phyloP scores from a whole-genome alignment of 805 yeast genomes.

The Candida pini region DNA sequence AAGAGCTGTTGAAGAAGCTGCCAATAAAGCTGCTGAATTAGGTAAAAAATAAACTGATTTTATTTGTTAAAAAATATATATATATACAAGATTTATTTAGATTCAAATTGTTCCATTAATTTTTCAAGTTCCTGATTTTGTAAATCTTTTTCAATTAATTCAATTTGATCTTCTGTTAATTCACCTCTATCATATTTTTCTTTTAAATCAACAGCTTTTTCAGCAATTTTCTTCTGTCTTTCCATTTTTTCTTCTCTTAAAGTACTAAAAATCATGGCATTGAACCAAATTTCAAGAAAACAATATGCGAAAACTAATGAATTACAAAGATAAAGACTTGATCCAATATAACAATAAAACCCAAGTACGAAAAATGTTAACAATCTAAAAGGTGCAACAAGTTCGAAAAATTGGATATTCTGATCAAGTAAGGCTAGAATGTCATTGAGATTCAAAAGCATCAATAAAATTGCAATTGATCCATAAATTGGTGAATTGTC shows the following conservation, averaged over 20 bases:
- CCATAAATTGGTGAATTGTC: slow-evolving; percentile 37
- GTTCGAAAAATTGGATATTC: slow-evolving; percentile 46
- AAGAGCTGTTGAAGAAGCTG: slow-evolving; percentile 86
- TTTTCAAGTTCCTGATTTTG: slow-evolving; percentile 26
- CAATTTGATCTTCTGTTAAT: slow-evolving; percentile 14
- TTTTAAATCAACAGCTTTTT: slow-evolving; percentile 13
- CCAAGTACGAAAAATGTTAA: slow-evolving; percentile 44
- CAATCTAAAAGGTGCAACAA: slow-evolving; percentile 55
- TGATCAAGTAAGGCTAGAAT: slow-evolving; percentile 49
- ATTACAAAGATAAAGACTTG: slow-evolving; percentile 48
- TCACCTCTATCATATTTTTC: slow-evolving; percentile 26
- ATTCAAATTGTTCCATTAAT: slow-evolving; percentile 27
- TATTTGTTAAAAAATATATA: neutral
- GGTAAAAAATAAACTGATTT: slow-evolving; percentile 40
- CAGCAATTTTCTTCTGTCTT: slow-evolving; percentile 27
- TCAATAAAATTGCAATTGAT: slow-evolving; percentile 40
- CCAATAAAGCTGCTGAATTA: slow-evolving; percentile 62
- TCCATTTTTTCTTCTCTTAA: slow-evolving; percentile 59
- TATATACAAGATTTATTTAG: too few relatives aligned
- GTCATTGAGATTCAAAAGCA: slow-evolving; percentile 44
- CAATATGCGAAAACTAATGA: slow-evolving; percentile 54
- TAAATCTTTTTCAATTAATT: slow-evolving; percentile 17
- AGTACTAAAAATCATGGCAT: slow-evolving; percentile 54
- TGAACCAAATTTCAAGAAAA: slow-evolving; percentile 66
- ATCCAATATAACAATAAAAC: slow-evolving; percentile 41